phyloP scores from a whole-genome alignment of 352 stramenopile genomes.

The Thraustochytrium sp. region DNA sequence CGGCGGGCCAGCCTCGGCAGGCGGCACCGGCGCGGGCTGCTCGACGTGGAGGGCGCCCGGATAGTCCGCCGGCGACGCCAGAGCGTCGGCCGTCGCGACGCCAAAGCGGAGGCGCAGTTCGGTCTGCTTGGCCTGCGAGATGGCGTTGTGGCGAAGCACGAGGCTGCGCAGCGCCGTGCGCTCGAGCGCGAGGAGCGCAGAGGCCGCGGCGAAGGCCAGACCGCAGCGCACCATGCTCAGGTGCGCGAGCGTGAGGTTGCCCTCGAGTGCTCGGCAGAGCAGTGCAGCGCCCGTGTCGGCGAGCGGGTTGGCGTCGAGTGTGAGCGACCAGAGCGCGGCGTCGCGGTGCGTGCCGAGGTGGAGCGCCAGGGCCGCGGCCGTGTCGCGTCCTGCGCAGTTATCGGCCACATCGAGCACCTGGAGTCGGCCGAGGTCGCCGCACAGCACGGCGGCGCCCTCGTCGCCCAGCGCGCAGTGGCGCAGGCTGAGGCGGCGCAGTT shows the following conservation, averaged over 20 bases:
- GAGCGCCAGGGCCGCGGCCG: neutral
- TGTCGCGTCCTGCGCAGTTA: neutral
- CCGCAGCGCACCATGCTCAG: constrained; percentile 6
- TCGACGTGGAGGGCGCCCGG: neutral
- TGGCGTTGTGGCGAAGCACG: constrained; percentile 5
- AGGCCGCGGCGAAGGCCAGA: neutral
- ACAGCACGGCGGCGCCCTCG: neutral
- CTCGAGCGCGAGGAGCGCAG: neutral
- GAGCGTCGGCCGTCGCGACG: neutral
- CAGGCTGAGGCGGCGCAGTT: neutral
- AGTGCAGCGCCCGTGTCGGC: neutral
- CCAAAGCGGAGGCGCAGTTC: neutral
- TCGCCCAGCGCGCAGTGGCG: neutral
- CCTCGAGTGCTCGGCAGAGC: neutral
- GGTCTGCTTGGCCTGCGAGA: neutral
- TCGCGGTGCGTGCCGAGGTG: neutral
- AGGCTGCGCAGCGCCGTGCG: neutral
- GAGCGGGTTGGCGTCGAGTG: neutral
- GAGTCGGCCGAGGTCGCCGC: neutral
- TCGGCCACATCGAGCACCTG: constrained; percentile 8
- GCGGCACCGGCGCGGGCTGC: neutral
- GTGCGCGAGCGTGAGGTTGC: neutral
- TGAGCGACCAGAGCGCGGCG: neutral
- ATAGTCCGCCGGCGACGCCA: neutral
- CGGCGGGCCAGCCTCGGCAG: neutral